Evolutionary conservation across 768 basidiomycete genomes (phyloP), one percentile per base, ranked within the genome.

Genomic region (Pulveroboletus sp.): DNA sequence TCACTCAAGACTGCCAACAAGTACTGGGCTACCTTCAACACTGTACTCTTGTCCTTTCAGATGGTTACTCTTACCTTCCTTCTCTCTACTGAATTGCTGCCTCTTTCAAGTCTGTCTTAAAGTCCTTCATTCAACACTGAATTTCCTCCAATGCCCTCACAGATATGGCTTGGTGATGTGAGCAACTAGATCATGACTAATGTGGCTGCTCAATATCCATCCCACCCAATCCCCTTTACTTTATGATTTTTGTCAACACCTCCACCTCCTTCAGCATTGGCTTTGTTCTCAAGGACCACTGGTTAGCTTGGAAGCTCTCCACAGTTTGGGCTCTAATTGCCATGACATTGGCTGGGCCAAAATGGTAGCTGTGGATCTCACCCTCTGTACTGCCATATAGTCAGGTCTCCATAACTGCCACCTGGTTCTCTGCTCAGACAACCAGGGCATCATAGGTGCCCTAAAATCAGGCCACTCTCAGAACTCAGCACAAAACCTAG

Each of bases 351-450:
- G n/a, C n/a, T n/a, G n/a, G n/a, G n/a, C n/a, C n/a, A n/a, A n/a
- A n/a, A n/a, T n/a, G n/a, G n/a, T n/a, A n/a, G n/a, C n/a, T n/a
- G n/a, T n/a, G n/a, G n/a, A n/a, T n/a, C n/a, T n/a, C n/a, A n/a
- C n/a, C n/a, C n/a, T n/a, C n/a, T n/a, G n/a, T n/a, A n/a, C n/a
- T n/a, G n/a, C n/a, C n/a, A n/a, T n/a, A n/a, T n/a, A n/a, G n/a
- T n/a, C n/a, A n/a, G n/a, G n/a, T n/a, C n/a, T n/a, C n/a, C n/a
- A n/a, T n/a, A n/a, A n/a, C n/a, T n/a, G n/a, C n/a, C n/a, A n/a
- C n/a, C n/a, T n/a, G n/a, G n/a, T n/a, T n/a, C n/a, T 79, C 1
- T 63, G 64, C 6, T 76, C 73, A 0, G 76, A 79, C 52, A 77
- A 78, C 48, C 30, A 55, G 7, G 72, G 72, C 0, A 72, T 76